A percentile compares a stretch with the other conserved stretches of the same genome.
These are phyloP conservation scores for Leersia perrieri DNA, from an alignment of 176 grass and related monocot species.

Conservation along the genomic window DNA sequence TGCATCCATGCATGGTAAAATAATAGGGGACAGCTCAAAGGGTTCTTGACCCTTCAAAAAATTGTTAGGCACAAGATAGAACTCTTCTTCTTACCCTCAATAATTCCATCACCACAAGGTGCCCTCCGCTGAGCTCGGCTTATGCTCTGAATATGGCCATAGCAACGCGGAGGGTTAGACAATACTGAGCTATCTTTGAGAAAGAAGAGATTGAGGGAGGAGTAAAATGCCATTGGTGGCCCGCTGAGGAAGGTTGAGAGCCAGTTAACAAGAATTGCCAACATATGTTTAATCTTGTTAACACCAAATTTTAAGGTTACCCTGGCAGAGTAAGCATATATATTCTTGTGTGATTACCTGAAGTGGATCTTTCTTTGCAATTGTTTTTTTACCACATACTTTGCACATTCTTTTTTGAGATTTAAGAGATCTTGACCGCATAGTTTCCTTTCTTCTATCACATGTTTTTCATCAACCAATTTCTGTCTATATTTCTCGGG, in stretches of 20 bases:
- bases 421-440: background rate
- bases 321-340: conserved; percentile 31
- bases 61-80: conserved; percentile 29
- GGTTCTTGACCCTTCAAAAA: conserved; percentile 31
- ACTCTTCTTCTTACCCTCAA: conserved; percentile 18
- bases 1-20: conserved; percentile 32
- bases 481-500: background rate
- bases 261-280: conserved; percentile 20
- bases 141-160: no score
- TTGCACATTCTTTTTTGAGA: background rate
- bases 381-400: background rate
- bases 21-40: conserved; percentile 26
- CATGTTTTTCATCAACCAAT: background rate
- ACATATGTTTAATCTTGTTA: conserved; percentile 23
- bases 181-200: conserved; percentile 27
- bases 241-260: conserved; percentile 16
- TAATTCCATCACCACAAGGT: conserved; percentile 28
- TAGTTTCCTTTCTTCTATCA: background rate
- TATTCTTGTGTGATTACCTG: background rate
- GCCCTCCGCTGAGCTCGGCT: conserved; percentile 29
- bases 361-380: background rate
- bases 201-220: conserved; percentile 25
- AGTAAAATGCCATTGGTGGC: conserved; percentile 3
- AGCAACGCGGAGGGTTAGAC: conserved; percentile 11
- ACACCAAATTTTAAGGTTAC: conserved; percentile 8